Conservation (phyloP, 352 stramenopile species). For the Phytophthora palmivora region DNA sequence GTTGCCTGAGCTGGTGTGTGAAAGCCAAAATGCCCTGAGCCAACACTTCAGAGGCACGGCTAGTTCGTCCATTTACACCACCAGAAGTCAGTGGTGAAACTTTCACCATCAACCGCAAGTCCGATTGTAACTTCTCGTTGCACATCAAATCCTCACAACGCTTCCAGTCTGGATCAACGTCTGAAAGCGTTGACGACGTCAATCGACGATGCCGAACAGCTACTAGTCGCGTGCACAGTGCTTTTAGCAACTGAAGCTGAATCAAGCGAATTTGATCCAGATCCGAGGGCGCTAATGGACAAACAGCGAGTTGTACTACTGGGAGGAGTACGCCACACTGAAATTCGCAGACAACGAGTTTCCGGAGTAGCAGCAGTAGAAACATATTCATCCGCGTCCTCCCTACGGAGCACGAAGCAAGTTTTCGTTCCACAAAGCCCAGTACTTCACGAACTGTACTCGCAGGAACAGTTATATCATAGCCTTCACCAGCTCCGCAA, state of each 20-base stretch:
- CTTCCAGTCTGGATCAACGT: slow-evolving; percentile 25
- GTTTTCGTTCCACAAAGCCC: slow-evolving; percentile 55
- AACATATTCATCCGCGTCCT: slow-evolving; percentile 61
- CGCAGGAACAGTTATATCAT: slow-evolving; percentile 37
- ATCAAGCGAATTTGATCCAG: slow-evolving; percentile 50
- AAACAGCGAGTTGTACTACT: slow-evolving; percentile 53
- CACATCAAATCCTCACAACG: slow-evolving; percentile 46
- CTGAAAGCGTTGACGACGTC: slow-evolving; percentile 2
- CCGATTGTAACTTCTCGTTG: slow-evolving; percentile 57
- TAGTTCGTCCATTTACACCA: slow-evolving; percentile 31
- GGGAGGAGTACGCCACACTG: slow-evolving; percentile 36
- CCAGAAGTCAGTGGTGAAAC: slow-evolving; percentile 2
- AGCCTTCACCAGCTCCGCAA: slow-evolving; percentile 56
- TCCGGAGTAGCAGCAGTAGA: slow-evolving; percentile 59
- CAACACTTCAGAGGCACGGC: slow-evolving; percentile 47
- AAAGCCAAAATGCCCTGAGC: slow-evolving; percentile 54
- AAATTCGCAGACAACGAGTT: slow-evolving; percentile 42
- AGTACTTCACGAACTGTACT: slow-evolving; percentile 35
- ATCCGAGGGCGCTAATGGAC: slow-evolving; percentile 38
- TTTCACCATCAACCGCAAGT: slow-evolving; percentile 44
- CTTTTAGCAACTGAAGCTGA: slow-evolving; percentile 60
- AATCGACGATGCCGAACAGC: slow-evolving; percentile 20
- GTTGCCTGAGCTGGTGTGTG: slow-evolving; percentile 30
- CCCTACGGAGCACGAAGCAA: slow-evolving; percentile 48
- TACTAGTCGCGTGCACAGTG: slow-evolving; percentile 47